Evolutionary conservation across 139 green algal species (phyloP).

Genomic region (Coccomyxa sp.): DNA sequence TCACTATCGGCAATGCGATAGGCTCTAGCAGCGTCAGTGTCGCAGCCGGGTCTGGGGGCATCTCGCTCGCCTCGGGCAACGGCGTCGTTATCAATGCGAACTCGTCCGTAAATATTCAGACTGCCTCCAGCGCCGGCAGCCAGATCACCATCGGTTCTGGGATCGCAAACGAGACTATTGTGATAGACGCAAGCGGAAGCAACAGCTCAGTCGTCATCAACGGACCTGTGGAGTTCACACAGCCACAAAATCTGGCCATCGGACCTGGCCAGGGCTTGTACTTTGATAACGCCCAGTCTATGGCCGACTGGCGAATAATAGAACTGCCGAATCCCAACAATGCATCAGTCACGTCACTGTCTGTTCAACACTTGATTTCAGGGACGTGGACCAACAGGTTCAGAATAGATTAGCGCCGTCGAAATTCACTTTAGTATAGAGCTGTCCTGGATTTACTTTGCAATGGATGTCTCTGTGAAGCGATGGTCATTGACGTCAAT

Average conservation of each 20-base stretch:
- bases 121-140: not conserved
- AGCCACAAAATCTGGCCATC: not conserved
- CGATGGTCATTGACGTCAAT: not conserved
- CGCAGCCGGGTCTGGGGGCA: not conserved
- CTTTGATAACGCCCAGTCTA: not conserved
- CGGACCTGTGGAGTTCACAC: not conserved
- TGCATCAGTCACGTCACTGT: not conserved
- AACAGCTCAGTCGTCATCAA: not conserved
- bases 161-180: not conserved
- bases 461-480: not conserved
- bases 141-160: not conserved
- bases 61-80: not conserved
- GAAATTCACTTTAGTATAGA: not conserved
- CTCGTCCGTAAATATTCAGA: not conserved
- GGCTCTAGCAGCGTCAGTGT: not conserved
- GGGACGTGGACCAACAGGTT: not conserved
- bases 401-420: not conserved
- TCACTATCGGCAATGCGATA: not conserved
- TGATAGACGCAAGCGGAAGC: not conserved
- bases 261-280: not conserved
- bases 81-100: not conserved
- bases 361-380: not conserved
- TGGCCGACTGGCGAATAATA: not conserved
- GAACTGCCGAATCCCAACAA: not conserved
- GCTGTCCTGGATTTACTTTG: not conserved